Percentiles rank a stretch among this genome's conserved stretches.
phyloP scores from a whole-genome alignment of 148 eudicot species.

The Mesembryanthemum crystallinum region DNA sequence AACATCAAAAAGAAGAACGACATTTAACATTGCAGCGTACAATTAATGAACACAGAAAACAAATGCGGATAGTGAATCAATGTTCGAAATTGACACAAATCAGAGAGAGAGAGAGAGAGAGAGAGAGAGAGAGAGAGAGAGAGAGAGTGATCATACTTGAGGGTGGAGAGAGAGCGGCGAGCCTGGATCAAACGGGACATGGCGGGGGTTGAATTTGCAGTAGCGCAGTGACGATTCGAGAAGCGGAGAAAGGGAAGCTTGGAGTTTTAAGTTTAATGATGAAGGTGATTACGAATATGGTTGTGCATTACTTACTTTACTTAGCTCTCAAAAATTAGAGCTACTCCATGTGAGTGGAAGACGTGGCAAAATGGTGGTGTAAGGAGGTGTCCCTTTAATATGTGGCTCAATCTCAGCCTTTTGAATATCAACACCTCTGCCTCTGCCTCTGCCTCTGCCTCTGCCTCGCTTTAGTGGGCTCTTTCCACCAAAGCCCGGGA shows the following conservation, averaged over 20 bases:
- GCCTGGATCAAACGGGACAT: slow-evolving; percentile 59
- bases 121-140: background rate
- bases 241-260: no score
- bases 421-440: background rate
- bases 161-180: slow-evolving; percentile 35
- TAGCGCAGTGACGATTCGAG: background rate
- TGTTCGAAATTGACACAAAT: background rate
- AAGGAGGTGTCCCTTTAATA: slow-evolving; percentile 10
- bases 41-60: background rate
- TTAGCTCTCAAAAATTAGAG: no score
- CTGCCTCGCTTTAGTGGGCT: background rate
- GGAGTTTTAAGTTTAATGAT: no score
- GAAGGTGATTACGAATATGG: no score
- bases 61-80: background rate
- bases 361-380: slow-evolving; percentile 19
- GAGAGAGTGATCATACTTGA: slow-evolving; percentile 30
- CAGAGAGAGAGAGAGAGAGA: background rate
- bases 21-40: background rate
- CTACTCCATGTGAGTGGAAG: background rate
- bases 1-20: background rate
- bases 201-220: background rate
- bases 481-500: no score
- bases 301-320: no score
- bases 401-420: slow-evolving; percentile 27
- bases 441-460: no score